Evolutionary conservation across 306 rosid species (phyloP), one percentile per base, ranked within the genome.

Genomic region (Fragaria nilgerrensis): DNA sequence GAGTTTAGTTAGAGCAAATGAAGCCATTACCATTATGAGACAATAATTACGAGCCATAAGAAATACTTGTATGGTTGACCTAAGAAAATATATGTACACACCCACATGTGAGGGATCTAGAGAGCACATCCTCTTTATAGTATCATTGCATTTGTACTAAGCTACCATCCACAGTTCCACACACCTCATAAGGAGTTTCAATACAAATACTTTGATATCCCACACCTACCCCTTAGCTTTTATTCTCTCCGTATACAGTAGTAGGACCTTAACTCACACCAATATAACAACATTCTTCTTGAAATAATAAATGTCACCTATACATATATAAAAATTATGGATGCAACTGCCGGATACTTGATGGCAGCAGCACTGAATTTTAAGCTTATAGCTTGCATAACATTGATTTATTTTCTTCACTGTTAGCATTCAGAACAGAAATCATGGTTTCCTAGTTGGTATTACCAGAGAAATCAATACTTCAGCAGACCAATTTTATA

Each of bases 401-500:
- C 7, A 16, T 9, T 17, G 52, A 68, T 68, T 5, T 3, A 66
- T 3, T 34, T 0, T 53, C 32, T 73, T 73, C 53, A 56, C 37
- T 15, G 22, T 67, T 41, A 22, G 25, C 75, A 65, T 67, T 66
- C 29, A 25, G 27, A 37, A 49, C 20, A 25, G 78, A 41, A 25
- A 23, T 5, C 3, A 9, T 44, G 5, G n/a, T 73, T 43, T n/a
- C 3, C 59, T 29, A 29, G 59, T 47, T 10, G 19, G n/a, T n/a
- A 56, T 36, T 50, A 47, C 22, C 72, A 61, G 20, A 75, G 39
- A 50, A 80, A 19, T 58, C 48, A 61, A 43, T 43, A 43, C 22
- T 59, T 32, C 70, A 37, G 5, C 45, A 22, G 32, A 10, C 22
- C 0, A 22, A 56, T 77, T 47, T 32, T 37, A 49, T 49, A 75